These are phyloP conservation scores for Cadophora luteo-olivacea DNA, from an alignment of 2,329 filamentous ascomycete species.

Conservation along the genomic window DNA sequence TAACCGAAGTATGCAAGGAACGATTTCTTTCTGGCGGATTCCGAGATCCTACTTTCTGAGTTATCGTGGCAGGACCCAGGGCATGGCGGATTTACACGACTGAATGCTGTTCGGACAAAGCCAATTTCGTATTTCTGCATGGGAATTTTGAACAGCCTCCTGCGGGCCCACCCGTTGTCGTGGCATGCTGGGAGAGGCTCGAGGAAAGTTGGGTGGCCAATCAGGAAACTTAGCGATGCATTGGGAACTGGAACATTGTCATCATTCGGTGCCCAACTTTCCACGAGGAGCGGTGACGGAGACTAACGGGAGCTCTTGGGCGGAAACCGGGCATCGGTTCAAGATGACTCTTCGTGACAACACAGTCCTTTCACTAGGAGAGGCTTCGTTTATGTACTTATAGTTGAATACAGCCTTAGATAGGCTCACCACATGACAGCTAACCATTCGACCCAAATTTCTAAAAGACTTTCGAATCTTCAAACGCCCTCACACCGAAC, in stretches of 20 bases:
- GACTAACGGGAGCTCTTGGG: slow-evolving; percentile 4
- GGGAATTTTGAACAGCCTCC: slow-evolving; percentile 24
- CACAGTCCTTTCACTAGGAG: slow-evolving; percentile 20
- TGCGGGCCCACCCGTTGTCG: slow-evolving; percentile 29
- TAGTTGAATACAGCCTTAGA: slow-evolving; percentile 27
- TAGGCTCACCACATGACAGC: slow-evolving; percentile 25
- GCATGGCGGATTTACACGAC: slow-evolving; percentile 8
- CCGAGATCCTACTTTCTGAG: slow-evolving; percentile 18
- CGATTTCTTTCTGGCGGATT: slow-evolving; percentile 15
- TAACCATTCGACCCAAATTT: slow-evolving; percentile 18
- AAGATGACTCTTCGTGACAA: slow-evolving; percentile 29
- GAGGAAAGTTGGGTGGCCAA: slow-evolving; percentile 23
- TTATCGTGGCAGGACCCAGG: slow-evolving; percentile 18
- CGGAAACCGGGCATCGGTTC: not conserved
- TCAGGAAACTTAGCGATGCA: slow-evolving; percentile 25
- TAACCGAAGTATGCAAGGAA: slow-evolving; percentile 27
- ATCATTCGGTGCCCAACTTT: slow-evolving; percentile 23
- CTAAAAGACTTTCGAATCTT: not conserved
- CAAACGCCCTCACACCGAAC: not conserved
- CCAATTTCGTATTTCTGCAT: slow-evolving; percentile 20
- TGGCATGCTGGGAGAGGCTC: slow-evolving; percentile 32
- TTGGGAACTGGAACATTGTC: slow-evolving; percentile 20
- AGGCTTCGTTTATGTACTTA: slow-evolving; percentile 21
- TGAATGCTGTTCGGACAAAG: slow-evolving; percentile 2
- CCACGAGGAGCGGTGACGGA: slow-evolving; percentile 27